phyloP scores from a whole-genome alignment of 2,329 filamentous ascomycete species.

The Talaromyces verruculosus region DNA sequence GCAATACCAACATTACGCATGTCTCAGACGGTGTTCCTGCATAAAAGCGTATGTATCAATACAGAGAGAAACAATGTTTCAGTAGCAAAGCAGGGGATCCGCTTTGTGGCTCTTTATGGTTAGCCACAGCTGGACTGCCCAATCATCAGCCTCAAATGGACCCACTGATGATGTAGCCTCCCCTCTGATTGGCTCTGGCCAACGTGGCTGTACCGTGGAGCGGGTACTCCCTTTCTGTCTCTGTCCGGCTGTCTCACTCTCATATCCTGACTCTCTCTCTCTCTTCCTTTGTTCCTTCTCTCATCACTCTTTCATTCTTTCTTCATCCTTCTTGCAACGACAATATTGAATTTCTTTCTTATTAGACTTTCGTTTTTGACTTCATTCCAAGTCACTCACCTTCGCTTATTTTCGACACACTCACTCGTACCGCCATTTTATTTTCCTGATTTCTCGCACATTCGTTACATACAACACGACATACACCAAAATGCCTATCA shows the following conservation, averaged over 20 bases:
- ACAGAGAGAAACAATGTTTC: not conserved
- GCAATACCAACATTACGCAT: not conserved
- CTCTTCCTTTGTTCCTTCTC: not conserved
- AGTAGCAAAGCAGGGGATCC: slow-evolving; percentile 2
- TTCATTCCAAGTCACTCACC: slow-evolving; percentile 7
- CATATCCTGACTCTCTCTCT: slow-evolving; percentile 1
- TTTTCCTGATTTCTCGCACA: slow-evolving; percentile 18
- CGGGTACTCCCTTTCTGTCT: not conserved
- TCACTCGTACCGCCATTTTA: slow-evolving; percentile 17
- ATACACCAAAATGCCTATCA: slow-evolving; percentile 25
- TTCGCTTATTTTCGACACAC: slow-evolving; percentile 19
- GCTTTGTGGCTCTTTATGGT: slow-evolving; percentile 12
- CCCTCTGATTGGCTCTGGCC: not conserved
- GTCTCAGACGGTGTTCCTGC: slow-evolving; percentile 3
- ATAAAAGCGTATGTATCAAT: not conserved
- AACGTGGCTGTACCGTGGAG: slow-evolving; percentile 9
- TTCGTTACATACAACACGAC: slow-evolving; percentile 9
- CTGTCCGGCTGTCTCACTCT: not conserved
- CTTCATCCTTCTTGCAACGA: not conserved
- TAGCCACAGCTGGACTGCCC: not conserved
- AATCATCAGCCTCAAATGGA: not conserved
- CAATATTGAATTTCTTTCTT: not conserved
- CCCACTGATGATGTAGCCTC: not conserved
- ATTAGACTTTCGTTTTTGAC: slow-evolving; percentile 9
- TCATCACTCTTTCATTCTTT: not conserved